Percentiles rank a stretch among this genome's conserved stretches.
Evolutionary conservation across 1,284 basidiomycete genomes (phyloP).

Genomic region (Malassezia nana): DNA sequence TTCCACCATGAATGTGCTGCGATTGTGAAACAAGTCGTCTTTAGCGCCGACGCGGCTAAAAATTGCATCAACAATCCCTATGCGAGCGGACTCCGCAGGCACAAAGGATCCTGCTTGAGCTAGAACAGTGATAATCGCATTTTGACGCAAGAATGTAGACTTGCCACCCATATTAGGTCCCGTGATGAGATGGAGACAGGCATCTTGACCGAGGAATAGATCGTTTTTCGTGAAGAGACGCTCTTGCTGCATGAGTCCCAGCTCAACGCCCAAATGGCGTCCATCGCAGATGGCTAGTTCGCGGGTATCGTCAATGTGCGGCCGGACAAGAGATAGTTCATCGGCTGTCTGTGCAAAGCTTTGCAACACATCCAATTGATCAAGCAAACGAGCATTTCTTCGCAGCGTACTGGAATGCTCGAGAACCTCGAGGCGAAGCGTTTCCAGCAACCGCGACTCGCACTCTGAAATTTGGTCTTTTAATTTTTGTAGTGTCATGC

Average conservation of each 20-base stretch:
- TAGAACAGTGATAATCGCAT: slow-evolving; percentile 76
- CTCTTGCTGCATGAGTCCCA: slow-evolving; percentile 62
- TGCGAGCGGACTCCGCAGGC: slow-evolving; percentile 65
- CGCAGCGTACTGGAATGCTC: slow-evolving; percentile 46
- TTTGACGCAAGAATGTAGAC: slow-evolving; percentile 82
- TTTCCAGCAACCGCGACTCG: slow-evolving; percentile 29
- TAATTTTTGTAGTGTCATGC: slow-evolving; percentile 22
- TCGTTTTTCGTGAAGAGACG: slow-evolving; percentile 58
- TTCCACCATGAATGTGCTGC: slow-evolving; percentile 76
- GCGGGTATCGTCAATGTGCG: slow-evolving; percentile 56
- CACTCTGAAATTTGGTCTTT: slow-evolving; percentile 21
- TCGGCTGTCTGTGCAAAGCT: slow-evolving; percentile 72
- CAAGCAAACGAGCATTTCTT: slow-evolving; percentile 67
- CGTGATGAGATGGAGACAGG: slow-evolving; percentile 68
- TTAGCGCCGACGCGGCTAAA: slow-evolving; percentile 92
- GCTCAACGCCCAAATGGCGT: slow-evolving; percentile 84
- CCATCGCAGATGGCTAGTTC: slow-evolving; percentile 62
- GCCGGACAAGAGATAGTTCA: slow-evolving; percentile 68
- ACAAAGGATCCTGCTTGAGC: slow-evolving; percentile 89
- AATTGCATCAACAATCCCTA: slow-evolving; percentile 81
- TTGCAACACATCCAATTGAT: slow-evolving; percentile 77
- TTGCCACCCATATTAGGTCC: slow-evolving; percentile 94
- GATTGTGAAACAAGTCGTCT: slow-evolving; percentile 83
- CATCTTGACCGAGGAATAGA: slow-evolving; percentile 56
- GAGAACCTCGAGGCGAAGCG: slow-evolving; percentile 30